phyloP scores from a whole-genome alignment of 306 rosid genomes.

The Trifolium repens region DNA sequence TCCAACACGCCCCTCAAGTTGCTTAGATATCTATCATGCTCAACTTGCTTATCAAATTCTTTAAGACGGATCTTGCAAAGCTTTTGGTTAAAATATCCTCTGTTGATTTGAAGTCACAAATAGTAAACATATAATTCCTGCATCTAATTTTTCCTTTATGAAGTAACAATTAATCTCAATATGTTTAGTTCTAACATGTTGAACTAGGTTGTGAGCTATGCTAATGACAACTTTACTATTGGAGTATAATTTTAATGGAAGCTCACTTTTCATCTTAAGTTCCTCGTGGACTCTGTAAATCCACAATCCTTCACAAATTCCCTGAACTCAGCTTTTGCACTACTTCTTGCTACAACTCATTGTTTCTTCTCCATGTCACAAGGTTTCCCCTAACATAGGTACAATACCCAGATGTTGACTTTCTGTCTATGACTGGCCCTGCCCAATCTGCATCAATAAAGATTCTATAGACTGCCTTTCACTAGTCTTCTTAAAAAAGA shows the following conservation, averaged over 20 bases:
- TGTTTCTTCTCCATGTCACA: not conserved
- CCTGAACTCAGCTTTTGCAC: not conserved
- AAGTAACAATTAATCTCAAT: not conserved
- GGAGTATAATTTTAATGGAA: not conserved
- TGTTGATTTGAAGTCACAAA: no score
- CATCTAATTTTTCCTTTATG: not conserved
- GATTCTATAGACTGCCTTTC: not conserved
- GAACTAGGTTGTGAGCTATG: not conserved
- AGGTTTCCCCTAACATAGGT: not conserved
- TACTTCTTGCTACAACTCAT: not conserved
- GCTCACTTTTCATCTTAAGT: not conserved
- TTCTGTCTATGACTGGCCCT: not conserved
- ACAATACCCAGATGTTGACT: not conserved
- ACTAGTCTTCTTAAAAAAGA: not conserved
- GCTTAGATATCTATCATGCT: not conserved
- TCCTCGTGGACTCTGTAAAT: not conserved
- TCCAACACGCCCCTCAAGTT: not conserved
- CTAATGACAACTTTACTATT: not conserved
- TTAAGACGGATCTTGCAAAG: not conserved
- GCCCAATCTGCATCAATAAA: not conserved
- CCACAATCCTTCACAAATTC: not conserved
- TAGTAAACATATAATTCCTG: not conserved
- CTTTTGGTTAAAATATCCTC: not conserved
- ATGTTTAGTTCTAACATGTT: not conserved
- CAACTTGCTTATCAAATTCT: not conserved